phyloP scores from a whole-genome alignment of 2,329 filamentous ascomycete genomes.

The Diaporthe sp. region DNA sequence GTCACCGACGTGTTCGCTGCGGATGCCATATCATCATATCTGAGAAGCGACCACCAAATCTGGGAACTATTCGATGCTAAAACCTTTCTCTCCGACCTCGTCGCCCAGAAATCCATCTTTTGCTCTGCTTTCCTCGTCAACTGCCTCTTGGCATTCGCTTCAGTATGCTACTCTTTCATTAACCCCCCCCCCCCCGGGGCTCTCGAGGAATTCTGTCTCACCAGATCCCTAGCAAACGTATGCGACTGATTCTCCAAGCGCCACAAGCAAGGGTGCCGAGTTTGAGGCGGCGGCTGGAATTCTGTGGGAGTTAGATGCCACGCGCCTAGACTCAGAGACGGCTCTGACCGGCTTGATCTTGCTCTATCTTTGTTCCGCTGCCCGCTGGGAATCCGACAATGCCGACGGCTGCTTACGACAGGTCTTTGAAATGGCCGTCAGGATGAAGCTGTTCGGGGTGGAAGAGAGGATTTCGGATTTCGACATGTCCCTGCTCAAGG shows the following conservation, averaged over 20 bases:
- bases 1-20: neutral
- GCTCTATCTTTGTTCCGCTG: neutral
- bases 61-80: neutral
- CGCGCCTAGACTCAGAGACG: neutral
- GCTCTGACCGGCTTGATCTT: neutral
- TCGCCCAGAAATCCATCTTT: neutral
- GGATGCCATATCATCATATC: neutral
- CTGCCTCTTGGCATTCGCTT: slow-evolving; percentile 3
- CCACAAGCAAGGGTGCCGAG: neutral
- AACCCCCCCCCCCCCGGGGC: neutral
- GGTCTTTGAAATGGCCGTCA: neutral
- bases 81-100: neutral
- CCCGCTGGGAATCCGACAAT: neutral
- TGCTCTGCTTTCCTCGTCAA: slow-evolving; percentile 4
- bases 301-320: neutral
- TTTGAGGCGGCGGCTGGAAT: neutral
- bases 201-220: neutral
- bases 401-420: neutral
- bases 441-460: neutral
- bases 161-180: neutral
- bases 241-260: neutral
- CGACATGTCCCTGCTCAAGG: neutral
- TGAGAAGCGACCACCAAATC: neutral
- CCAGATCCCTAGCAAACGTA: neutral
- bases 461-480: neutral